Evolutionary conservation across 2,329 filamentous ascomycete species (phyloP), one percentile per base, ranked within the genome.

Genomic region (Sclerotinia sclerotiorum): DNA sequence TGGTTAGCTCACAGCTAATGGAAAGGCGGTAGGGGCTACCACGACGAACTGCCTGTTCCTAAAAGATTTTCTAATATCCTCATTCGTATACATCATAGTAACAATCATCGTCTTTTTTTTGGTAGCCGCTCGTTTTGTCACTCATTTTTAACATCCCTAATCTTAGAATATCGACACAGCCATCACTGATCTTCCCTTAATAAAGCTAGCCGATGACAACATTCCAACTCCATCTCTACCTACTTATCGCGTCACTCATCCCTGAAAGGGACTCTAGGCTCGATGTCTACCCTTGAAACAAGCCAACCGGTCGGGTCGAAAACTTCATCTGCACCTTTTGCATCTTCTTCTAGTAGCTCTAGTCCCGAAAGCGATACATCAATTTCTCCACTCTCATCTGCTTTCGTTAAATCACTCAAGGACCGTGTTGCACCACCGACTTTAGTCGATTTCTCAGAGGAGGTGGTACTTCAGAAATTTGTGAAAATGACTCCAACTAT

Each of bases 391-490:
- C 48, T 63, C n/a, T 46, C 56, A 24, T 32, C 46, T 35, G 56
- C 35, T 19, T 39, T 54, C 15, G 3, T 42, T 32, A 39, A 17
- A n/a, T 62, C 42, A 27, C n/a, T 62, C 56, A 46, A 67, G 39
- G 24, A 29, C 21, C 21, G 29, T 3, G n/a, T 52, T 19, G 35
- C 57, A 11, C 35, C 51, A 27, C 51, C 29, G 17, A 55, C 19
- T 3, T 24, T 57, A 32, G 27, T 35, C 17, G 66, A 19, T 2
- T 65, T 57, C 17, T 24, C 49, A n/a, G 66, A 68, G 27, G 66
- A 64, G 55, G 29, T n/a, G 8, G 29, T 8, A 19, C 3, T 68
- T 10, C 49, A 48, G 11, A 56, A 32, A 13, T 64, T 21, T 27
- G 39, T 46, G n/a, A 39, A 49, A 17, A 46, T 65, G 24, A 24